Percentiles rank a stretch among this genome's conserved stretches.
phyloP scores from a whole-genome alignment of 768 basidiomycete species.

The Suillus clintonianus region DNA sequence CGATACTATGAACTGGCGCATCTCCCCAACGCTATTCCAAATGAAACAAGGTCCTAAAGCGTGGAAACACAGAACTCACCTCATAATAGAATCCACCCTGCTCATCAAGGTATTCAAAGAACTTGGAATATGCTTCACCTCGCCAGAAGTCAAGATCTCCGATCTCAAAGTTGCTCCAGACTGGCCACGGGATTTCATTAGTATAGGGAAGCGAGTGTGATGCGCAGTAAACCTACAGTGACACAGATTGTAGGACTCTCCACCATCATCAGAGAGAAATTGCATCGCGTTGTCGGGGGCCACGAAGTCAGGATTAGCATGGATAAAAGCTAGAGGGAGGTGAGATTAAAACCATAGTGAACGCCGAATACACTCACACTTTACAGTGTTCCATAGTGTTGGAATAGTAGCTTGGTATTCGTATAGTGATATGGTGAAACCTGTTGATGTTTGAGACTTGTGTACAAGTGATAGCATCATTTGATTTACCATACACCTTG shows the following conservation, averaged over 20 bases:
- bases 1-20: slow-evolving; percentile 86
- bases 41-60: background rate
- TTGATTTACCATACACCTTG: slow-evolving; percentile 71
- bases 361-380: slow-evolving; percentile 43
- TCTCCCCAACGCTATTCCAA: slow-evolving; percentile 72
- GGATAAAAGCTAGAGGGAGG: slow-evolving; percentile 61
- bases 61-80: slow-evolving; percentile 41
- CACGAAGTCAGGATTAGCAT: slow-evolving; percentile 60
- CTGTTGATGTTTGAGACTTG: slow-evolving; percentile 36
- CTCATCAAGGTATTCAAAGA: slow-evolving; percentile 79
- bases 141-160: slow-evolving; percentile 90
- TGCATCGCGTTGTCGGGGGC: slow-evolving; percentile 65
- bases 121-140: slow-evolving; percentile 77
- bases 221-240: slow-evolving; percentile 54
- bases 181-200: slow-evolving; percentile 35
- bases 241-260: slow-evolving; percentile 74
- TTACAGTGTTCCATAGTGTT: slow-evolving; percentile 75
- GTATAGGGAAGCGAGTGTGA: background rate
- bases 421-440: slow-evolving; percentile 76
- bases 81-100: slow-evolving; percentile 93
- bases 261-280: slow-evolving; percentile 72
- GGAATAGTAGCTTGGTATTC: slow-evolving; percentile 83
- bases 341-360: background rate
- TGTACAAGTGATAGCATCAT: slow-evolving; percentile 10
- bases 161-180: slow-evolving; percentile 82